Conservation (phyloP, 1,139 yeast genomes). For the Pichia inconspicua region DNA sequence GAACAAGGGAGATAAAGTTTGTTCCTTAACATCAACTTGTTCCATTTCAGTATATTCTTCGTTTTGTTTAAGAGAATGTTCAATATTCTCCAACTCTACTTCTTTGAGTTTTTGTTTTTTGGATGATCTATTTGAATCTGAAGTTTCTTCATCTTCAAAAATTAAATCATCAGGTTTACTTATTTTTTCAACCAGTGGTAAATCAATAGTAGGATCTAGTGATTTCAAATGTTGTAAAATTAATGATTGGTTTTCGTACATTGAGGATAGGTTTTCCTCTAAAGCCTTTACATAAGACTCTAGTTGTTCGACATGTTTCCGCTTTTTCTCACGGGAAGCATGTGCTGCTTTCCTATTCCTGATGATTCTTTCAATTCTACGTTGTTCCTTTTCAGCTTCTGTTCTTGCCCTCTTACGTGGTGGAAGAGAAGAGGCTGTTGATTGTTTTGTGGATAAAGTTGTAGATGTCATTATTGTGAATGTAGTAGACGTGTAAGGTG, state of each 20-base stretch:
- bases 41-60: neutral
- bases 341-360: slow-evolving; percentile 97
- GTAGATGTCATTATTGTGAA: neutral
- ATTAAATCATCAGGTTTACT: slow-evolving; percentile 23
- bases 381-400: slow-evolving; percentile 92
- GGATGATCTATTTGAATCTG: neutral
- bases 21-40: neutral
- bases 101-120: neutral
- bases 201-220: slow-evolving; percentile 8
- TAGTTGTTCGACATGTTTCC: slow-evolving; percentile 81
- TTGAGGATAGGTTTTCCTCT: slow-evolving; percentile 30
- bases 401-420: slow-evolving; percentile 97
- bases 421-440: slow-evolving; percentile 39
- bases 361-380: slow-evolving; percentile 84
- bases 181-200: slow-evolving; percentile 12
- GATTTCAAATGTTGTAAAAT: slow-evolving; percentile 17
- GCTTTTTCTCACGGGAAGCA: slow-evolving; percentile 92
- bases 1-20: neutral
- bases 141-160: slow-evolving; percentile 11
- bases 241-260: slow-evolving; percentile 20
- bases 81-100: neutral
- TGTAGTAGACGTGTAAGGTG: neutral
- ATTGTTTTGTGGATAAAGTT: slow-evolving; percentile 1
- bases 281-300: slow-evolving; percentile 55
- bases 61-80: neutral